Percentiles rank a stretch among this genome's conserved stretches.
These are phyloP conservation scores for Fusarium haematococcum DNA, from an alignment of 2,329 filamentous ascomycete genomes.

Conservation along the genomic window DNA sequence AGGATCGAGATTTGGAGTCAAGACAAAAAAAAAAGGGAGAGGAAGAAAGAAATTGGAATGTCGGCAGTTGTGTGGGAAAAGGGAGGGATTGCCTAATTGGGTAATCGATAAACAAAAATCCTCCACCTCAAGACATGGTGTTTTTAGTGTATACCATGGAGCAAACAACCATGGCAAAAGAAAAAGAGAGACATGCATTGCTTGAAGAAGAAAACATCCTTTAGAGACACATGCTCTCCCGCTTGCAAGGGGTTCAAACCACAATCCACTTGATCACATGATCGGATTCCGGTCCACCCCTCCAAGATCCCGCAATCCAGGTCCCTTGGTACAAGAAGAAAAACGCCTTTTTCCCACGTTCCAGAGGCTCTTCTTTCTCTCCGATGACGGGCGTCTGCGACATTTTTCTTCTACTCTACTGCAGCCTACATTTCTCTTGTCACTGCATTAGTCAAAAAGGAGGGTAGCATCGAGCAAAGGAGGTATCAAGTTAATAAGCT, in stretches of 20 bases:
- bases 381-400: background rate
- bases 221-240: background rate
- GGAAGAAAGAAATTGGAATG: conserved; percentile 15
- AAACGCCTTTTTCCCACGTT: background rate
- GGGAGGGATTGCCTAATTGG: background rate
- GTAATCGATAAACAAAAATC: background rate
- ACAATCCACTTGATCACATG: background rate
- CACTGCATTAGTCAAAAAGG: background rate
- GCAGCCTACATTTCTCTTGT: background rate
- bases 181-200: background rate
- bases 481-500: background rate
- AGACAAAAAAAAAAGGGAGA: background rate
- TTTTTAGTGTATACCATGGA: background rate
- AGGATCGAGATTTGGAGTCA: conserved; percentile 13
- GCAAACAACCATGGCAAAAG: background rate
- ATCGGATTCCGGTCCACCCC: background rate
- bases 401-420: background rate
- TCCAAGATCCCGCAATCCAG: conserved; percentile 7
- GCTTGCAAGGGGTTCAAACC: background rate
- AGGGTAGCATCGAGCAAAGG: background rate
- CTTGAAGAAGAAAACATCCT: background rate
- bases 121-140: background rate
- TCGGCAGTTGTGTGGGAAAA: conserved; percentile 18
- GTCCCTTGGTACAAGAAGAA: background rate
- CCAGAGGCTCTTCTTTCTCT: background rate